Evolutionary conservation across 1,284 basidiomycete genomes (phyloP).

Genomic region (Leccinum pachyderme): DNA sequence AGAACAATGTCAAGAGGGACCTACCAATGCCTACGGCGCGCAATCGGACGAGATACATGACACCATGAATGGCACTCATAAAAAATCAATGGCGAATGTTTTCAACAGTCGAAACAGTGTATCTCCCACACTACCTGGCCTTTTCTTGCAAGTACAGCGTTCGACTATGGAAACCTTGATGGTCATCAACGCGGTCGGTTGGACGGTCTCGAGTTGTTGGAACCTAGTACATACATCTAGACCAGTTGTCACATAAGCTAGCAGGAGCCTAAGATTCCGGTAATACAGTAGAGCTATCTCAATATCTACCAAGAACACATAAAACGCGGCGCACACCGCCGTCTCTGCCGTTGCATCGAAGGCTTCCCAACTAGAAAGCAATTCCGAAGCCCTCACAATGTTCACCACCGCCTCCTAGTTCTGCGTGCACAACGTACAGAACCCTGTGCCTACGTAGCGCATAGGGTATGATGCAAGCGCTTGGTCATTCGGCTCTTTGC

Average conservation of each 20-base stretch:
- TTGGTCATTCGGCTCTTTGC: conserved; percentile 33
- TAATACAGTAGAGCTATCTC: conserved; percentile 4
- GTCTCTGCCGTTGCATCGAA: conserved; percentile 14
- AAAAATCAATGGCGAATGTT: not conserved
- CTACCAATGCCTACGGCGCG: not conserved
- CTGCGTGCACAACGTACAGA: conserved; percentile 36
- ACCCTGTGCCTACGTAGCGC: conserved; percentile 40
- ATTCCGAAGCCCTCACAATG: conserved; percentile 33
- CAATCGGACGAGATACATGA: not conserved
- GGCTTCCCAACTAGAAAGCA: conserved; percentile 27
- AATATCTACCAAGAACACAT: conserved; percentile 15
- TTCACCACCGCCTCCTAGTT: conserved; percentile 40
- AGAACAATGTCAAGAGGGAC: not conserved
- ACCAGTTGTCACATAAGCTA: too few relatives aligned
- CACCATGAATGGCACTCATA: not conserved
- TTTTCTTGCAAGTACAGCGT: not conserved
- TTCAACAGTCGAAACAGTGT: too few relatives aligned
- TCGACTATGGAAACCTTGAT: too few relatives aligned
- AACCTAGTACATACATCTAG: too few relatives aligned
- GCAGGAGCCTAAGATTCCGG: not conserved
- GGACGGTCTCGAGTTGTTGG: not conserved
- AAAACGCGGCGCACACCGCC: conserved; percentile 13
- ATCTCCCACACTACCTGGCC: not conserved
- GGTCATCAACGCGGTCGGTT: not conserved
- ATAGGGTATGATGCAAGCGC: conserved; percentile 42